Base-by-base conservation (phyloP, 345 rosid species). In the Gossypium stocksii region DNA sequence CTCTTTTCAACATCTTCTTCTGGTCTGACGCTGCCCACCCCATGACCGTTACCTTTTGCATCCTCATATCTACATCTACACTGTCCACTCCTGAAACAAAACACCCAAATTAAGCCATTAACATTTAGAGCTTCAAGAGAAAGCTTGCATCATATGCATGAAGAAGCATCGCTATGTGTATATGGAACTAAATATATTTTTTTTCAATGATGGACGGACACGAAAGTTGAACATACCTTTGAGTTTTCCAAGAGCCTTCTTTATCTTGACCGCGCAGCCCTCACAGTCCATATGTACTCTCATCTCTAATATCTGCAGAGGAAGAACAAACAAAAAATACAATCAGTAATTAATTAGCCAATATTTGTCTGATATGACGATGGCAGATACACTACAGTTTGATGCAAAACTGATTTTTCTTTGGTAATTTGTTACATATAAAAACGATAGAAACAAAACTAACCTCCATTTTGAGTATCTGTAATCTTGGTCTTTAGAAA, bases 1-100 rank as follows among this genome's bases (percentile, higher is more conserved):
- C 93, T 13, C 85, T 81, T 74, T 81, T 86, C 16, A 93, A 86
- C 58, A 93, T 83, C 74, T 86, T 90, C 80, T 84, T 80, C 74
- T 82, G 88, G 61, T 90, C 83, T 16, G 75, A 17, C 54, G 52
- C 53, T 0, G 84, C 89, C 83, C 85, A 91, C 15, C 98, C 97
- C 77, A 79, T 86, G 5, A 91, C 94, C 1, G 92, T 91, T 65
- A 93, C 97, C 84, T 89, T 93, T 48, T 93, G 93, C 82, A 75
- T 84, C 2, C 25, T 83, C 75, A 76, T 79, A 81, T 93, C 90
- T 74, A 89, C 77, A 43, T 90, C 91, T 4, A 91, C 72, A 44
- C 85, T 82, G 70, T 90, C 88, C 8, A 93, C 84, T 70, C 96
- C 98, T 91, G 87, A 49, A 8, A 25, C 23, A 27, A 17, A 14